Evolutionary conservation across 2,329 filamentous ascomycete species (phyloP).

Genomic region (Aspergillaceae sp.): DNA sequence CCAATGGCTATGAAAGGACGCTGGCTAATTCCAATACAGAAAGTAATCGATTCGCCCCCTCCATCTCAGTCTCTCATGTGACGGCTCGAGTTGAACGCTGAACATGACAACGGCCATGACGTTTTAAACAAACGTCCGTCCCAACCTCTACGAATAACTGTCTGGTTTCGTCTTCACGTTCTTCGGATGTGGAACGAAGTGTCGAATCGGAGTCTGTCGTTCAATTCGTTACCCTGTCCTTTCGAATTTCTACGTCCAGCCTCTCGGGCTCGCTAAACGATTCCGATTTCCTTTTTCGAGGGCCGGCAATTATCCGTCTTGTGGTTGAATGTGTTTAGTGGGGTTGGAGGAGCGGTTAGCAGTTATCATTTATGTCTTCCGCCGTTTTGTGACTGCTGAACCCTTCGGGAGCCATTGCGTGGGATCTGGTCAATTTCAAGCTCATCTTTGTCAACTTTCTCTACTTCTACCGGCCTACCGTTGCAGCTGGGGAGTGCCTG

Average conservation of each 20-base stretch:
- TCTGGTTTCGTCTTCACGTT: constrained; percentile 1
- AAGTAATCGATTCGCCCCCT: constrained; percentile 58
- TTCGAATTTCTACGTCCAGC: constrained; percentile 12
- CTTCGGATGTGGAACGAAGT: constrained; percentile 7
- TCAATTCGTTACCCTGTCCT: constrained; percentile 9
- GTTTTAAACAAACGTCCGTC: neutral
- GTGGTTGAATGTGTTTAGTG: constrained; percentile 26
- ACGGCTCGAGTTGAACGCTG: constrained; percentile 30
- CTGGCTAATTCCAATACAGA: constrained; percentile 39
- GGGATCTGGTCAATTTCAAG: constrained; percentile 30
- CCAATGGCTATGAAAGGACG: neutral
- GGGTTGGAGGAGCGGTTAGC: constrained; percentile 22
- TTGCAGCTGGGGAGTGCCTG: constrained; percentile 3
- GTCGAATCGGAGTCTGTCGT: constrained; percentile 20
- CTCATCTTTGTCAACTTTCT: neutral
- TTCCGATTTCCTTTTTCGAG: constrained; percentile 14
- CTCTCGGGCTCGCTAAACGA: constrained; percentile 23
- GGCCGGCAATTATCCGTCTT: constrained; percentile 18
- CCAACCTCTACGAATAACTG: no score
- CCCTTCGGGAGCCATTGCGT: constrained; percentile 12
- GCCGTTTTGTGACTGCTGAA: constrained; percentile 3
- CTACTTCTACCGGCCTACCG: constrained; percentile 7
- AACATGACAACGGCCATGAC: constrained; percentile 24
- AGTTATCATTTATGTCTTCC: constrained; percentile 1
- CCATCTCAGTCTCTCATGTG: constrained; percentile 43